A percentile compares a stretch with the other conserved stretches of the same genome.
These are phyloP conservation scores for Alternaria triticimaculans DNA, from an alignment of 2,329 filamentous ascomycete genomes.

Conservation along the genomic window DNA sequence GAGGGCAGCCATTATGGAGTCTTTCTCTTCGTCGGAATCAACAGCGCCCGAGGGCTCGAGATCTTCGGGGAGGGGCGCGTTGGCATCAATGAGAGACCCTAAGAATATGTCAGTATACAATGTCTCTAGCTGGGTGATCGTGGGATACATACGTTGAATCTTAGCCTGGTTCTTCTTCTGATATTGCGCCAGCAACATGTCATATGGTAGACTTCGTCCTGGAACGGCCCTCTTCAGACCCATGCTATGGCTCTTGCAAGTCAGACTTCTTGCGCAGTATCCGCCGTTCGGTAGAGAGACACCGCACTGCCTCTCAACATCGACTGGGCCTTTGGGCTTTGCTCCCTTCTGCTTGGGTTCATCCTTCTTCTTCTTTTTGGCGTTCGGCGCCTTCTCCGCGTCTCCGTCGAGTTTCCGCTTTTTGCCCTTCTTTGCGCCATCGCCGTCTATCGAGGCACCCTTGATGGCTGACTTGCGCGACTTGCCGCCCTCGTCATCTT, in stretches of 20 bases:
- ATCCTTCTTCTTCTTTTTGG: conserved; percentile 91
- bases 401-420: conserved; percentile 61
- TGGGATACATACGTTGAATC: conserved; percentile 77
- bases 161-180: conserved; percentile 98
- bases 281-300: conserved; percentile 84
- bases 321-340: conserved; percentile 90
- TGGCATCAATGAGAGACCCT: conserved; percentile 95
- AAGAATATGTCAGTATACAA: conserved; percentile 15
- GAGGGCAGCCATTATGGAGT: conserved; percentile 81
- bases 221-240: conserved; percentile 88
- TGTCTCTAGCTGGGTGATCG: neutral
- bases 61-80: conserved; percentile 87
- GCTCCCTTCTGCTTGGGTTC: conserved; percentile 82
- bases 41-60: conserved; percentile 74
- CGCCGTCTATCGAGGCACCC: conserved; percentile 45
- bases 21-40: conserved; percentile 94
- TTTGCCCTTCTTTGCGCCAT: conserved; percentile 52
- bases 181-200: conserved; percentile 75
- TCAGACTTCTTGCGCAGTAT: conserved; percentile 85
- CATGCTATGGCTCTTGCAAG: conserved; percentile 96
- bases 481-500: conserved; percentile 51
- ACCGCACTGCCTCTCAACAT: conserved; percentile 93
- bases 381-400: conserved; percentile 79
- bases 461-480: conserved; percentile 53
- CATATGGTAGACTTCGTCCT: conserved; percentile 85